Percentiles rank a stretch among this genome's conserved stretches.
phyloP scores from a whole-genome alignment of 768 basidiomycete species.

The Xerocomellus intermedius region DNA sequence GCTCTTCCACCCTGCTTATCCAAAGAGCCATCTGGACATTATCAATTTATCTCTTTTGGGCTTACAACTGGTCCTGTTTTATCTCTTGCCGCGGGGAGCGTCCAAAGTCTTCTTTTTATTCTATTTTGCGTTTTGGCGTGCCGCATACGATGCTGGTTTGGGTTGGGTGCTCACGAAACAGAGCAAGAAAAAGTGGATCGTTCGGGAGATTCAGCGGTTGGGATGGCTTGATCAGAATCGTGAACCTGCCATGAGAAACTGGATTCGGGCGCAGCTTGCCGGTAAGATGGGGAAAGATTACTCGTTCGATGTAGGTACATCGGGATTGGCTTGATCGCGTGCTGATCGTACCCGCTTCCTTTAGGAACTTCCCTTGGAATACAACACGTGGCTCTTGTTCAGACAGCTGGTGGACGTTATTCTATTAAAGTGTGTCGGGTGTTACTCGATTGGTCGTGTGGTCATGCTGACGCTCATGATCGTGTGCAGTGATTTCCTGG shows the following conservation, averaged over 20 bases:
- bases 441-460: neutral
- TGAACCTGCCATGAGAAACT: constrained; percentile 61
- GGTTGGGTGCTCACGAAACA: constrained; percentile 95
- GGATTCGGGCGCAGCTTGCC: constrained; percentile 84
- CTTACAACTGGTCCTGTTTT: constrained; percentile 74
- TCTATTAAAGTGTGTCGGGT: constrained; percentile 76
- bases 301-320: constrained; percentile 74
- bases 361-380: constrained; percentile 89
- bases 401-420: constrained; percentile 96
- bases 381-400: constrained; percentile 96
- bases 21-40: constrained; percentile 87
- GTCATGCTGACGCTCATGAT: constrained; percentile 1
- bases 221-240: constrained; percentile 88
- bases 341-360: neutral
- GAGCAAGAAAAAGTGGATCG: constrained; percentile 94
- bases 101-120: constrained; percentile 73
- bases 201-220: constrained; percentile 66
- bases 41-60: constrained; percentile 79
- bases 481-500: constrained; percentile 76
- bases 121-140: constrained; percentile 93
- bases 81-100: constrained; percentile 52
- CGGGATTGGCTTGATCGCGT: neutral
- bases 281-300: constrained; percentile 96
- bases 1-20: constrained; percentile 77
- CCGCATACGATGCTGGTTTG: constrained; percentile 88